phyloP scores from a whole-genome alignment of 495 filamentous ascomycete species.

The Xylaria castorea region DNA sequence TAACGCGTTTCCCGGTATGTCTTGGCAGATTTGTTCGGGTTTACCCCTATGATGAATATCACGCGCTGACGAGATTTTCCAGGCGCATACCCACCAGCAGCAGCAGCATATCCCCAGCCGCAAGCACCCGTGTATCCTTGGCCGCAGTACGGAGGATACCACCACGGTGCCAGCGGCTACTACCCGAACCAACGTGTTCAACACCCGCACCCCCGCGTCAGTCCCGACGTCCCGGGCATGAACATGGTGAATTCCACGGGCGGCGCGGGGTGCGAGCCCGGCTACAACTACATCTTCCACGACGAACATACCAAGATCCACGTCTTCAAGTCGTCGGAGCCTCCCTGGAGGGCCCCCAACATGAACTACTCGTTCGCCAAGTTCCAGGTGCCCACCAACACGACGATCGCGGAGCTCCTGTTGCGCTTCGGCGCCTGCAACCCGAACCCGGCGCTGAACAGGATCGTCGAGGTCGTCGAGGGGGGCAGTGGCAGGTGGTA shows the following conservation, averaged over 20 bases:
- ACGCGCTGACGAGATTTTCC: neutral
- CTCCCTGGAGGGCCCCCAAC: conserved; percentile 52
- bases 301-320: conserved; percentile 56
- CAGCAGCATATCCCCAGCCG: neutral
- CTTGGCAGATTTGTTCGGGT: neutral
- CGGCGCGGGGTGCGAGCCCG: conserved; percentile 58
- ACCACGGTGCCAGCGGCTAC: conserved; percentile 7
- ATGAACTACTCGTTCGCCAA: conserved; percentile 42
- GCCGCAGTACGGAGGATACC: neutral
- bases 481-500: conserved; percentile 49
- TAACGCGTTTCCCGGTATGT: neutral
- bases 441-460: conserved; percentile 47
- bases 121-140: conserved; percentile 8
- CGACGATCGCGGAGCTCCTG: conserved; percentile 53
- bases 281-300: conserved; percentile 60
- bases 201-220: conserved; percentile 44
- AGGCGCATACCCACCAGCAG: neutral
- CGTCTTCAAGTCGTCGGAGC: conserved; percentile 47
- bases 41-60: neutral
- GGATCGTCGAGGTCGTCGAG: conserved; percentile 49
- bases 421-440: conserved; percentile 54
- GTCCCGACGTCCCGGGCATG: conserved; percentile 58
- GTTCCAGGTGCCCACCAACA: conserved; percentile 49
- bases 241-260: conserved; percentile 64
- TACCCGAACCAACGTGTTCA: conserved; percentile 38